Conservation (phyloP, 2,329 filamentous ascomycete genomes). For the Epichloe elymi region DNA sequence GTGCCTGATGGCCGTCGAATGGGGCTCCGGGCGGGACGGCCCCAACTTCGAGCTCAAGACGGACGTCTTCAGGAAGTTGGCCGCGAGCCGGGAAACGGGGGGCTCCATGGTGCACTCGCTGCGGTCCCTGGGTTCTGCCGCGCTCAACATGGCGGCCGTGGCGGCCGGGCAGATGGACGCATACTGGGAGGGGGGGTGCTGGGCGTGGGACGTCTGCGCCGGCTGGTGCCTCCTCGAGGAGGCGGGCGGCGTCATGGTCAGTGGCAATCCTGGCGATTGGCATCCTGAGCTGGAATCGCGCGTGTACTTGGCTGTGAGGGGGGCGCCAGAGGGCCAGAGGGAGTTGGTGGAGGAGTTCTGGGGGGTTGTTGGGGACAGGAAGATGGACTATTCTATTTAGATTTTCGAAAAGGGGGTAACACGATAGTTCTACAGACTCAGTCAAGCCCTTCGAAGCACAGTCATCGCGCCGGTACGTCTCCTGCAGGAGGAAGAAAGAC, state of each 20-base stretch:
- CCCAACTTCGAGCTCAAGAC: constrained; percentile 59
- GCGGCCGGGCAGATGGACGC: constrained; percentile 58
- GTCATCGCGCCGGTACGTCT: constrained; percentile 31
- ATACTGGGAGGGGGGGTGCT: constrained; percentile 80
- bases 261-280: constrained; percentile 65
- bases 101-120: constrained; percentile 68
- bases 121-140: constrained; percentile 58
- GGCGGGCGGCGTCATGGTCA: constrained; percentile 59
- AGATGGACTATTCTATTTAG: constrained; percentile 32
- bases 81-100: constrained; percentile 46
- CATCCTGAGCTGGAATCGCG: constrained; percentile 44
- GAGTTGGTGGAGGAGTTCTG: constrained; percentile 53
- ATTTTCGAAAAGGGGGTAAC: neutral
- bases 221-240: constrained; percentile 66
- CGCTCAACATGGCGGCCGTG: constrained; percentile 60
- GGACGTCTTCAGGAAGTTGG: constrained; percentile 49
- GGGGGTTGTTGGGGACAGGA: constrained; percentile 41
- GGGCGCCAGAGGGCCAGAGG: constrained; percentile 44
- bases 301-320: constrained; percentile 49
- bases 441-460: no score
- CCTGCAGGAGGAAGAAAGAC: constrained; percentile 46
- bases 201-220: constrained; percentile 76
- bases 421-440: constrained; percentile 13
- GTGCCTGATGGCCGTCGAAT: constrained; percentile 58
- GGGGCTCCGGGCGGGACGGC: constrained; percentile 56